phyloP scores from a whole-genome alignment of 1,284 basidiomycete genomes.

The Rhodotorula mucilaginosa region DNA sequence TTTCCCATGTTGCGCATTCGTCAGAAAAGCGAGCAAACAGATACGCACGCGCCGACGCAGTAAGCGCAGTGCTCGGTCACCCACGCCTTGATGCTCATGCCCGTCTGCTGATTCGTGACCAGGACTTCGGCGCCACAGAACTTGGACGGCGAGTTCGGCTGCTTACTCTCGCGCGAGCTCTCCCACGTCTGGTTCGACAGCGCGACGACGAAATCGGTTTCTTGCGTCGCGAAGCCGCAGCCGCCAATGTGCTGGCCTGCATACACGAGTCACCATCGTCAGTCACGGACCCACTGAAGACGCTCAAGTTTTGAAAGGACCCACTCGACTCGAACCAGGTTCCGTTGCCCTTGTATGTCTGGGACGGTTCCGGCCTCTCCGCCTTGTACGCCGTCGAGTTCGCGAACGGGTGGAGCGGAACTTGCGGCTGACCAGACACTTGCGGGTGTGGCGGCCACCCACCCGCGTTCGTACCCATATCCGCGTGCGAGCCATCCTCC shows the following conservation, averaged over 20 bases:
- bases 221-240: constrained; percentile 16
- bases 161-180: constrained; percentile 6
- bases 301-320: background rate
- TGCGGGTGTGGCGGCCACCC: too few species aligned
- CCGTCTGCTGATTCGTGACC: constrained; percentile 16
- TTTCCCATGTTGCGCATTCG: background rate
- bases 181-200: constrained; percentile 19
- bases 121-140: constrained; percentile 22
- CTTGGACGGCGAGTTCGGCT: background rate
- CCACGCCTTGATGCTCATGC: constrained; percentile 19
- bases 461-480: too few species aligned
- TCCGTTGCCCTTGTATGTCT: constrained; percentile 5
- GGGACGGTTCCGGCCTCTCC: constrained; percentile 13
- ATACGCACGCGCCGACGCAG: constrained; percentile 12
- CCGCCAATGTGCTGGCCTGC: constrained; percentile 15
- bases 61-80: constrained; percentile 17
- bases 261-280: background rate
- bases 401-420: constrained; percentile 1
- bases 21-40: too few species aligned
- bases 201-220: constrained; percentile 23
- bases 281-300: accelerated
- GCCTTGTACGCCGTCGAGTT: constrained; percentile 10
- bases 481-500: background rate
- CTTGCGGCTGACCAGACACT: too few species aligned
- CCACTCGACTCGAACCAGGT: constrained; percentile 19